phyloP scores from a whole-genome alignment of 768 basidiomycete species.

The Boletus rubescentipes region DNA sequence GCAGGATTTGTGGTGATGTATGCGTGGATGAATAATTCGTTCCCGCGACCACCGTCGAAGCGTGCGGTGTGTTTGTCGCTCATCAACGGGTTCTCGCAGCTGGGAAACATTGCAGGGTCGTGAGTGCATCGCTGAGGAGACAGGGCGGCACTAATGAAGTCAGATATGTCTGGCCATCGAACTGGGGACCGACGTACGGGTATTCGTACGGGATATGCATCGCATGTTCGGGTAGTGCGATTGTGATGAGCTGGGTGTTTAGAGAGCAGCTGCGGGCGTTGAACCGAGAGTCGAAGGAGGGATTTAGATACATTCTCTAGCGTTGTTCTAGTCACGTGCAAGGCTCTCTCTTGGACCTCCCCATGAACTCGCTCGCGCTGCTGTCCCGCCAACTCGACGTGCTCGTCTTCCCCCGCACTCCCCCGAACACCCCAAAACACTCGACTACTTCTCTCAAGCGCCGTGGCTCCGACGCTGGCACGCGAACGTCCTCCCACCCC shows the following conservation, averaged over 20 bases:
- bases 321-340: conserved; percentile 28
- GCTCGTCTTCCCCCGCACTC: conserved; percentile 58
- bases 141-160: not conserved
- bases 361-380: conserved; percentile 81
- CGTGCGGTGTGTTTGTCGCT: conserved; percentile 81
- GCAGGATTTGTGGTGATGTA: conserved; percentile 67
- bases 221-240: conserved; percentile 48
- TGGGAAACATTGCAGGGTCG: conserved; percentile 84
- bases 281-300: conserved; percentile 39
- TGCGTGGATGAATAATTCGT: conserved; percentile 52
- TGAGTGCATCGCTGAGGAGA: conserved; percentile 39
- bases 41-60: conserved; percentile 80
- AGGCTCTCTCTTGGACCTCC: not conserved
- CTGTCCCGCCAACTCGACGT: conserved; percentile 83
- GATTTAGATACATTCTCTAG: conserved; percentile 51
- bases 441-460: conserved; percentile 23
- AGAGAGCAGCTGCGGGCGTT: conserved; percentile 41
- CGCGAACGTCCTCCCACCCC: conserved; percentile 44
- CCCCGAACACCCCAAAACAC: conserved; percentile 49
- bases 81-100: conserved; percentile 78
- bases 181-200: conserved; percentile 72
- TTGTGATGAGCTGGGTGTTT: conserved; percentile 51
- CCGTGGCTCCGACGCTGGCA: conserved; percentile 27
- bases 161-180: conserved; percentile 64
- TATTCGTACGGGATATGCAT: conserved; percentile 76